phyloP scores from a whole-genome alignment of 2,329 filamentous ascomycete species.

The Tolypocladium guangdongense region DNA sequence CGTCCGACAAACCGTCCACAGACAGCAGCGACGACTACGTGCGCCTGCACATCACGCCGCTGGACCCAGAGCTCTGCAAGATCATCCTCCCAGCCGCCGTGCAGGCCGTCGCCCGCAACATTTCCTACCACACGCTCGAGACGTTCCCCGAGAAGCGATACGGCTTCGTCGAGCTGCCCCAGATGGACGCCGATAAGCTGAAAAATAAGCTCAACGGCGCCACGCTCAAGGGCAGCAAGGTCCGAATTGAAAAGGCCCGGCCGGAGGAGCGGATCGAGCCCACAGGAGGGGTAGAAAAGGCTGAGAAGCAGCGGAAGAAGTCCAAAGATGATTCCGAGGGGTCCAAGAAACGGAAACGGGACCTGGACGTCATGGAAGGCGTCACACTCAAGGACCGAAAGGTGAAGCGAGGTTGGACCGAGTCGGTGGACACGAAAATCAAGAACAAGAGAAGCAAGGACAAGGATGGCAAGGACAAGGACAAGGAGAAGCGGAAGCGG shows the following conservation, averaged over 20 bases:
- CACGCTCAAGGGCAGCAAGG: constrained; percentile 73
- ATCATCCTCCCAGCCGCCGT: constrained; percentile 60
- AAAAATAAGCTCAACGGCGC: constrained; percentile 85
- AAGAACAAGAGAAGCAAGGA: constrained; percentile 38
- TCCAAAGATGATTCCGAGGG: constrained; percentile 21
- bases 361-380: constrained; percentile 46
- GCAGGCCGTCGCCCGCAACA: constrained; percentile 56
- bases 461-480: constrained; percentile 37
- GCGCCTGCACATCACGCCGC: constrained; percentile 73
- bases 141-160: constrained; percentile 86
- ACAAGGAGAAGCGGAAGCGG: constrained; percentile 42
- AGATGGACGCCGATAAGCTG: constrained; percentile 75
- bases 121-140: constrained; percentile 79
- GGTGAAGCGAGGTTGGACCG: constrained; percentile 85
- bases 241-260: constrained; percentile 72
- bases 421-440: constrained; percentile 41
- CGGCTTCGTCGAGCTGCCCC: constrained; percentile 79
- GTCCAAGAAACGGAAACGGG: constrained; percentile 40
- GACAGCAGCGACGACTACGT: constrained; percentile 15
- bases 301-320: constrained; percentile 20
- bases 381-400: constrained; percentile 64
- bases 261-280: constrained; percentile 34
- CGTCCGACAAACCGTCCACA: constrained; percentile 2
- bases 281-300: constrained; percentile 18
- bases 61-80: constrained; percentile 63